phyloP scores from a whole-genome alignment of 495 filamentous ascomycete species.

The Podospora sp. region DNA sequence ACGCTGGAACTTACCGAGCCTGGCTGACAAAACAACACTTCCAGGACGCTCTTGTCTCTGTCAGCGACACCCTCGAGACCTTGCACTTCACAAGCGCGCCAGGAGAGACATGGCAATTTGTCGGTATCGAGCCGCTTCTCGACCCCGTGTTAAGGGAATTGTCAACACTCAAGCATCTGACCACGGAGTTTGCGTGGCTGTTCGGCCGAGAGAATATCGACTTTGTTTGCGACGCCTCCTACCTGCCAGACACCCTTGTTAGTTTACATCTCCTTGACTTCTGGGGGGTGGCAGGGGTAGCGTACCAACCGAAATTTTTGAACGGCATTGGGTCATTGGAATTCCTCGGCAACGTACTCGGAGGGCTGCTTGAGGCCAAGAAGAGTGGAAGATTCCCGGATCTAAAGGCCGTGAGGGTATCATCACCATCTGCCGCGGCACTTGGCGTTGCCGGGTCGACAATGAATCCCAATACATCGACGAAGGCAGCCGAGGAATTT shows the following conservation, averaged over 20 bases:
- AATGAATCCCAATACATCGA: neutral
- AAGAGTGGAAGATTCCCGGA: neutral
- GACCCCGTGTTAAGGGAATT: neutral
- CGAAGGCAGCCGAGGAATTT: neutral
- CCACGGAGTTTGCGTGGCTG: neutral
- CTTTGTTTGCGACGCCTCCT: neutral
- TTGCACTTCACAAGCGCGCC: constrained; percentile 6
- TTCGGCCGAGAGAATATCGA: neutral
- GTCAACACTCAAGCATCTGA: constrained; percentile 1
- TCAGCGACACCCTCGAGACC: neutral
- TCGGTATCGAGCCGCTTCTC: neutral
- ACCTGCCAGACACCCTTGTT: neutral
- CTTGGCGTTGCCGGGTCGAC: neutral
- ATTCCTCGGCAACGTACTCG: neutral
- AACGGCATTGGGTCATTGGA: neutral
- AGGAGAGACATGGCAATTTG: neutral
- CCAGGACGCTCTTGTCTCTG: neutral
- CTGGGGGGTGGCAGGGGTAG: neutral
- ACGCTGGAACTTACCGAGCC: neutral
- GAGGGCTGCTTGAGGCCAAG: neutral
- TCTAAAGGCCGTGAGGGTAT: neutral
- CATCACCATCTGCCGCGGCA: neutral
- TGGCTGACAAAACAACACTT: neutral
- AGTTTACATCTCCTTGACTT: constrained; percentile 9
- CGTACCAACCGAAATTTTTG: neutral